Evolutionary conservation across 148 eudicot genomes (phyloP).

Genomic region (Dianthus caryophyllus): DNA sequence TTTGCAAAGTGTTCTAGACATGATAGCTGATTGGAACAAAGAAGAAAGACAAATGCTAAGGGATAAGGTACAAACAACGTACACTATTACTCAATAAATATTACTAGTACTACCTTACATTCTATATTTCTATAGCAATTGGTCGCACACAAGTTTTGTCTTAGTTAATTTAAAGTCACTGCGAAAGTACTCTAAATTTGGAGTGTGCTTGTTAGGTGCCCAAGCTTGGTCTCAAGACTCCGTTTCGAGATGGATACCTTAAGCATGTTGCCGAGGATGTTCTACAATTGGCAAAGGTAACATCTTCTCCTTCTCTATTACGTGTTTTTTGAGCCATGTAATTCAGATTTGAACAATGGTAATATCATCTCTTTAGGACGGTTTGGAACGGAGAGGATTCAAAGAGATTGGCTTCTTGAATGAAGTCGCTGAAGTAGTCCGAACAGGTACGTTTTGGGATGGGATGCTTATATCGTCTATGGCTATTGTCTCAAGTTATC

Average conservation of each 20-base stretch:
- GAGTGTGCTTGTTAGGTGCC: constrained; percentile 60
- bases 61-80: constrained; percentile 52
- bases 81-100: too few relatives aligned
- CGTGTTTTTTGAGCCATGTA: neutral
- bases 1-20: constrained; percentile 74
- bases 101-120: neutral
- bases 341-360: neutral
- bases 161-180: neutral
- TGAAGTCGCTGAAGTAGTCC: constrained; percentile 88
- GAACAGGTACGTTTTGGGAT: constrained; percentile 56
- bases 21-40: constrained; percentile 80
- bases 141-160: neutral
- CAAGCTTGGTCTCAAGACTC: constrained; percentile 79
- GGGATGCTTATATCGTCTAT: neutral
- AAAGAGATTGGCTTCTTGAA: constrained; percentile 88
- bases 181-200: constrained; percentile 4
- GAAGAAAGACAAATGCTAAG: constrained; percentile 94
- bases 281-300: constrained; percentile 76
- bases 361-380: constrained; percentile 55
- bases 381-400: constrained; percentile 87
- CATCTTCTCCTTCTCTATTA: constrained; percentile 12
- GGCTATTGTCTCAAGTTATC: neutral
- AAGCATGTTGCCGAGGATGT: constrained; percentile 87
- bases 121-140: neutral
- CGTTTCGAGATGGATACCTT: constrained; percentile 92